Evolutionary conservation across 139 green algal species (phyloP).

Genomic region (Pleodorina starrii): DNA sequence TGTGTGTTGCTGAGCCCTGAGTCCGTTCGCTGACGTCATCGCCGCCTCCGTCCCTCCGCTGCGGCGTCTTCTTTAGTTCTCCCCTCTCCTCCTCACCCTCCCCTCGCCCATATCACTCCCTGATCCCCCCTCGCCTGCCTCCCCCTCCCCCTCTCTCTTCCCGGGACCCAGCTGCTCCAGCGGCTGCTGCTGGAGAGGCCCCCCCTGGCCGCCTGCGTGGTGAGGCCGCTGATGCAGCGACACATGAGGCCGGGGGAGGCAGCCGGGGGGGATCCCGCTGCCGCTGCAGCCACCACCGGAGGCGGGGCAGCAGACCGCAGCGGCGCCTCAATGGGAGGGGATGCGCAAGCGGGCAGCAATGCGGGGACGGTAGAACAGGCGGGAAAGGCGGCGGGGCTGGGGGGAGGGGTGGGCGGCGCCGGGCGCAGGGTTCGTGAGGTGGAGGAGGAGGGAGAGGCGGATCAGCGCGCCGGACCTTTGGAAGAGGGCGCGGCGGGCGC

Average conservation of each 20-base stretch:
- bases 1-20: no score
- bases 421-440: not conserved
- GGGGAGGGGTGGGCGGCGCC: not conserved
- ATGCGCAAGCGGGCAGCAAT: no score
- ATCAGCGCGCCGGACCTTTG: not conserved
- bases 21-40: not conserved
- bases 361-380: not conserved
- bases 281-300: no score
- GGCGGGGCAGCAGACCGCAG: not conserved
- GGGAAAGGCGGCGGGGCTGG: not conserved
- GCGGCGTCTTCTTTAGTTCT: not conserved
- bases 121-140: no score
- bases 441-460: not conserved
- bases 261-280: no score
- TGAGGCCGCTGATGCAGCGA: not conserved
- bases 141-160: no score
- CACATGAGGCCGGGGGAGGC: not conserved
- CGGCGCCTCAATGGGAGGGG: not conserved
- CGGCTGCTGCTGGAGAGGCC: constrained; percentile 8
- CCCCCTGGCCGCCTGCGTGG: not conserved
- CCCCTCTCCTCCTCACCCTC: no score
- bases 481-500: not conserved
- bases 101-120: no score
- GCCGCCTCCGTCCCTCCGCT: not conserved
- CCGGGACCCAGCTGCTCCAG: constrained; percentile 45